Evolutionary conservation across 441 rosid species (phyloP), one percentile per base, ranked within the genome.

Genomic region (Croton setiger): DNA sequence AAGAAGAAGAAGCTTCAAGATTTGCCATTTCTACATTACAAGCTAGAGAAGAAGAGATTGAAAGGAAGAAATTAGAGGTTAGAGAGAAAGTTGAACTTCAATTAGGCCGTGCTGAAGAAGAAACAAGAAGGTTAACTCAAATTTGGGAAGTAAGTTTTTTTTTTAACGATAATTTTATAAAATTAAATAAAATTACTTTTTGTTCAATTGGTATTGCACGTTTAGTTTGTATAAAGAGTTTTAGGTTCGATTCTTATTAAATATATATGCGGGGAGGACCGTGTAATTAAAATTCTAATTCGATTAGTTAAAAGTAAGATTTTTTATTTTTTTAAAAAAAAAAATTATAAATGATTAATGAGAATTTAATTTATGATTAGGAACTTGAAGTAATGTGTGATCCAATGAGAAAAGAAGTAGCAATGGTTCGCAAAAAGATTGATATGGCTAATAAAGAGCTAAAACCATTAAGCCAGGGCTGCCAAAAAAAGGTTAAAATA

Each of bases 11-110:
- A 73, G 65, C 74, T 12, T 79, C 88, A 43, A 84, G 74, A 62
- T 73, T 75, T 58, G 89, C 86, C 21, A 81, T 87, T 7, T 76
- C 96, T 5, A 73, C 79, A 27, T 67, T 89, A 67, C 88, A 88
- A 76, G 92, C 94, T 5, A 73, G 79, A 76, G 98, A 93, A 83
- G 94, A 92, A 61, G 93, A 88, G 85, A 92, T 90, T 49, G 87
- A 85, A 74, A 83, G 82, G 82, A 92, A 84, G 85, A 93, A 83
- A 70, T 77, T 73, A 84, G 83, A 81, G 65, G 90, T 89, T 54
- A 85, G 69, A 68, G 94, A 84, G 77, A 86, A 77, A 78, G 92
- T 90, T 64, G 89, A 86, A 66, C 85, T 82, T 57, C 88, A 84
- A 9, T 75, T 93, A 0, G 91, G 87, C 36, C 87, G 84, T 39